phyloP scores from a whole-genome alignment of 2,329 filamentous ascomycete species.

The Monosporascus sp. region DNA sequence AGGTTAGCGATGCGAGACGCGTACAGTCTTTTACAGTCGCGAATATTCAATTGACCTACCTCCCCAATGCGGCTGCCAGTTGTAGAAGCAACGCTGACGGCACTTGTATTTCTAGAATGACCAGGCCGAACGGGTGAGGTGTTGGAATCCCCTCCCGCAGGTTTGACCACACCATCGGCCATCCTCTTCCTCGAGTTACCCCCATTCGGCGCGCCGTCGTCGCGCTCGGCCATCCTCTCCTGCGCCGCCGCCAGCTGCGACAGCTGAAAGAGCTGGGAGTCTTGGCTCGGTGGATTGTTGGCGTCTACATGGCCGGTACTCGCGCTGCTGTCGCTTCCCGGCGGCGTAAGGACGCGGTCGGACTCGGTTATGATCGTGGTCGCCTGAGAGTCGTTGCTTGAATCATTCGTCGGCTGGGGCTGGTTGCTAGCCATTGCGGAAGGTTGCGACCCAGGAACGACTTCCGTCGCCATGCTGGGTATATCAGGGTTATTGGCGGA shows the following conservation, averaged over 20 bases:
- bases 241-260: slow-evolving; percentile 52
- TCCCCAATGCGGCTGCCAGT: slow-evolving; percentile 70
- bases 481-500: background rate
- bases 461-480: background rate
- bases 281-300: slow-evolving; percentile 41
- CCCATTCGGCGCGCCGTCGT: slow-evolving; percentile 27
- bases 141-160: slow-evolving; percentile 32
- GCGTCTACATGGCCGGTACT: slow-evolving; percentile 27
- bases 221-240: slow-evolving; percentile 38
- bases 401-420: slow-evolving; percentile 21
- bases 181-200: slow-evolving; percentile 61
- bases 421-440: slow-evolving; percentile 13
- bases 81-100: slow-evolving; percentile 55
- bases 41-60: slow-evolving; percentile 43
- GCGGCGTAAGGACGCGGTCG: slow-evolving; percentile 38
- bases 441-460: slow-evolving; percentile 5
- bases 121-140: slow-evolving; percentile 43
- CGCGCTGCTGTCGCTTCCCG: slow-evolving; percentile 35
- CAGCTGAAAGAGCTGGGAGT: slow-evolving; percentile 52
- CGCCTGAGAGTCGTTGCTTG: slow-evolving; percentile 38
- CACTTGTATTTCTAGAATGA: slow-evolving; percentile 68
- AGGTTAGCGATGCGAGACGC: slow-evolving; percentile 14
- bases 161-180: slow-evolving; percentile 69
- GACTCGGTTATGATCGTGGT: slow-evolving; percentile 35
- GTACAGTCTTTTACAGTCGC: slow-evolving; percentile 1